Conservation (phyloP, 352 stramenopile genomes). For the Phytophthora niederhauseri region DNA sequence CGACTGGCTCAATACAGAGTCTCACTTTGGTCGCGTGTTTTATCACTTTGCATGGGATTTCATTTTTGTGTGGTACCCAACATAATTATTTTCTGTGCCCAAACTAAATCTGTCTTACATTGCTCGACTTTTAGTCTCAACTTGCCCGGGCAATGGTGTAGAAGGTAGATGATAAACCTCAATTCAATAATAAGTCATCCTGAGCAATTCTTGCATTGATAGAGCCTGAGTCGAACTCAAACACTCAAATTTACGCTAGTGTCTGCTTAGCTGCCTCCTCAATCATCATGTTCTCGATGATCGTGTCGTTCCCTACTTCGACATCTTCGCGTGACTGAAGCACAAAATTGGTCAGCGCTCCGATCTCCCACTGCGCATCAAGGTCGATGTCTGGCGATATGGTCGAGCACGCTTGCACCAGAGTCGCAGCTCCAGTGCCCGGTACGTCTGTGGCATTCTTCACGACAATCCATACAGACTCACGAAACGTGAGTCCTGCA, state of each 20-base stretch:
- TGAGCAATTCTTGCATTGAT: too few relatives aligned
- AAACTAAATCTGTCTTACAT: too few relatives aligned
- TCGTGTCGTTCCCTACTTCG: constrained; percentile 29
- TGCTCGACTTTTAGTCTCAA: too few relatives aligned
- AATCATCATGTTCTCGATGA: constrained; percentile 31
- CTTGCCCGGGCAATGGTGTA: too few relatives aligned
- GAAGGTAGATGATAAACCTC: too few relatives aligned
- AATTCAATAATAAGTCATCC: too few relatives aligned
- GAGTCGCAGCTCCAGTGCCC: constrained; percentile 17
- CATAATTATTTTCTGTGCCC: too few relatives aligned
- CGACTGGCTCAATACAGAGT: too few relatives aligned
- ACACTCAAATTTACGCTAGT: background rate
- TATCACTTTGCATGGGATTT: too few relatives aligned
- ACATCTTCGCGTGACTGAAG: constrained; percentile 34
- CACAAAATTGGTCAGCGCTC: constrained; percentile 51
- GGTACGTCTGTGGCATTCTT: constrained; percentile 24
- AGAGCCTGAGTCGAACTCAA: too few relatives aligned
- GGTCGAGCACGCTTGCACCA: constrained; percentile 37
- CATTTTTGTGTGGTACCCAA: too few relatives aligned
- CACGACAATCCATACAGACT: constrained; percentile 42
- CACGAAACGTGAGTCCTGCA: constrained; percentile 26
- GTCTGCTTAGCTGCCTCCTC: constrained; percentile 21
- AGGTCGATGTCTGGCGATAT: constrained; percentile 35
- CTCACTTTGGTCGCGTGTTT: too few relatives aligned
- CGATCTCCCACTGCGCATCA: constrained; percentile 40